Evolutionary conservation across 1,284 basidiomycete genomes (phyloP).

Genomic region (Moesziomyces aphidis): DNA sequence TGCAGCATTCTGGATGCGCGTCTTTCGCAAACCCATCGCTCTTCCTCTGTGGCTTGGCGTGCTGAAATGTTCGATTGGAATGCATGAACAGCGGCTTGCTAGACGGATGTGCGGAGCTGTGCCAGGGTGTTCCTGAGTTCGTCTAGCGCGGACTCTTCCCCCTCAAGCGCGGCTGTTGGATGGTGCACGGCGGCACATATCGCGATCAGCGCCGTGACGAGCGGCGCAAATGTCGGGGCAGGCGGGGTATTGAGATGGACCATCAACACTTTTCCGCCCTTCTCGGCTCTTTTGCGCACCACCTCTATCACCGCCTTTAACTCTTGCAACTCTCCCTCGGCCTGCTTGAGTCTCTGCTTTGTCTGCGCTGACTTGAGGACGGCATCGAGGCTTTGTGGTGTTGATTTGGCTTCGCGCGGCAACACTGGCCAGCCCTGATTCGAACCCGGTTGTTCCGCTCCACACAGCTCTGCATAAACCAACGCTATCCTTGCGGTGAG

Average conservation of each 20-base stretch:
- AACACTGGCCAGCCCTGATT: neutral
- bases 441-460: neutral
- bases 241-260: slow-evolving; percentile 40
- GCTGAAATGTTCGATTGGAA: no score
- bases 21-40: no score
- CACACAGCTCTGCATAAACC: neutral
- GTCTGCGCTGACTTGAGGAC: no score
- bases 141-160: neutral
- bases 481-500: neutral
- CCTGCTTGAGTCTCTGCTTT: neutral
- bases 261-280: slow-evolving; percentile 3
- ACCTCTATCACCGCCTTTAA: neutral
- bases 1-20: no score
- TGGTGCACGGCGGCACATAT: slow-evolving; percentile 4
- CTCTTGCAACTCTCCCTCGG: neutral
- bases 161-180: no score
- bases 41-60: no score
- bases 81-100: neutral
- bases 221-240: slow-evolving; percentile 38
- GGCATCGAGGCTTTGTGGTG: neutral
- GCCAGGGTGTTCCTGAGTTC: neutral
- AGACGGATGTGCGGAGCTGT: neutral
- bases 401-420: neutral
- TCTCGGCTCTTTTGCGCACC: neutral
- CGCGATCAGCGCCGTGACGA: slow-evolving; percentile 12